Base-by-base conservation (phyloP, 768 basidiomycete species). In the Lactarius pseudohatsudake region DNA sequence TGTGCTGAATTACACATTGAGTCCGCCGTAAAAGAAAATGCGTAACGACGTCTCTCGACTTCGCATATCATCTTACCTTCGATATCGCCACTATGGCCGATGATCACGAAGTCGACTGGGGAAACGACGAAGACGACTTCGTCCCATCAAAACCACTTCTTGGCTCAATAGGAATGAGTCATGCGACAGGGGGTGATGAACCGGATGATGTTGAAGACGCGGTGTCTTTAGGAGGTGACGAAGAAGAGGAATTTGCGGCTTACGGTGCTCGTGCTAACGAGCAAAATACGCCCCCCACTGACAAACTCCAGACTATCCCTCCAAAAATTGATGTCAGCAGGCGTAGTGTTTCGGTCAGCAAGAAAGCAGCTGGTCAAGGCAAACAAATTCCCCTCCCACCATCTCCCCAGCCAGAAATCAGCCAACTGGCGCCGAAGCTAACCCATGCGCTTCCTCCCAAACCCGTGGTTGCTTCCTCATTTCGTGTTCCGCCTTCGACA, bases 51-150 rank as follows among this genome's bases (percentile, higher is more conserved):
- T 59, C 47, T 62, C 41, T 61, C 54, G 20, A 66, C 67, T 38
- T 64, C 65, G 57, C 63, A 62, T 63, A 64, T 64, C 63, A 47
- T 62, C 66, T 53, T 67, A 57, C 67, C 62, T 53, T 53, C 62
- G 43, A 57, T 67, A 13, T 56, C 66, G 70, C 62, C 65, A 71
- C 64, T 69, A 87, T 89, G 86, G 85, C 83, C 69, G 87, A 89
- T 73, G 89, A 91, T 61, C 79, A 76, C 34, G 90, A 91, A 72
- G 76, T 84, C 47, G 90, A 92, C 77, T 92, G 90, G 90, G 82
- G 82, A 4, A 79, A 82, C 64, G 82, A 82, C 20, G 82, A 82
- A 54, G 82, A 83, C 57, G 79, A 78, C 59, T 8, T 61, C 26
- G 57, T 70, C 70, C 64, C 62, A 34, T 64, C 66, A 66, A 63